phyloP scores from a whole-genome alignment of 768 basidiomycete species.

The Galerina marginata region DNA sequence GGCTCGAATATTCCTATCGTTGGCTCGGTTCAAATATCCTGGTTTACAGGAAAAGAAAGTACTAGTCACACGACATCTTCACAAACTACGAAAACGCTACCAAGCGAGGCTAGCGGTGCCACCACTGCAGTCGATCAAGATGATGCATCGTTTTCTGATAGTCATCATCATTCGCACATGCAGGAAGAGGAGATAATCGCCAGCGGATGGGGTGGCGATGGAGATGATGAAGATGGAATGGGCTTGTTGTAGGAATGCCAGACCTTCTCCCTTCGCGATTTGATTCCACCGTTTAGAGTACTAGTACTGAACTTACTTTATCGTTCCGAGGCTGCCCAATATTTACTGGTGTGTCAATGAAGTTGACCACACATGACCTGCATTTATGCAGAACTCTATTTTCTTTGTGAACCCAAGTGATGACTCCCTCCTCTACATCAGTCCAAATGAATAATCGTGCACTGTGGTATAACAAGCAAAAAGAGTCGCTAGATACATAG shows the following conservation, averaged over 20 bases:
- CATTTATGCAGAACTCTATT: too few relatives aligned
- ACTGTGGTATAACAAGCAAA: too few relatives aligned
- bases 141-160: conserved; percentile 36
- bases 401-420: too few relatives aligned
- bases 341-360: too few relatives aligned
- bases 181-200: conserved; percentile 68
- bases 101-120: conserved; percentile 17
- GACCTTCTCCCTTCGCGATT: too few relatives aligned
- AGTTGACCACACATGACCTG: too few relatives aligned
- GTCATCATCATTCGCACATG: conserved; percentile 16
- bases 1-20: conserved; percentile 69
- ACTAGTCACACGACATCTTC: conserved; percentile 24
- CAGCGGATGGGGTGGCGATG: conserved; percentile 76
- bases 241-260: conserved; percentile 53
- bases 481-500: too few relatives aligned
- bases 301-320: too few relatives aligned
- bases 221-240: conserved; percentile 76
- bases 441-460: too few relatives aligned
- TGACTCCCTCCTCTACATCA: too few relatives aligned
- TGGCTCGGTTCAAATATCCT: conserved; percentile 69
- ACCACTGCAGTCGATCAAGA: conserved; percentile 21
- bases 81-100: conserved; percentile 21
- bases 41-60: conserved; percentile 53
- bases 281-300: too few relatives aligned
- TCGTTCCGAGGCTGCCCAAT: too few relatives aligned